Percentiles rank a stretch among this genome's conserved stretches.
Conservation (phyloP, 2,329 filamentous ascomycete species). For the Fusarium graminum region DNA sequence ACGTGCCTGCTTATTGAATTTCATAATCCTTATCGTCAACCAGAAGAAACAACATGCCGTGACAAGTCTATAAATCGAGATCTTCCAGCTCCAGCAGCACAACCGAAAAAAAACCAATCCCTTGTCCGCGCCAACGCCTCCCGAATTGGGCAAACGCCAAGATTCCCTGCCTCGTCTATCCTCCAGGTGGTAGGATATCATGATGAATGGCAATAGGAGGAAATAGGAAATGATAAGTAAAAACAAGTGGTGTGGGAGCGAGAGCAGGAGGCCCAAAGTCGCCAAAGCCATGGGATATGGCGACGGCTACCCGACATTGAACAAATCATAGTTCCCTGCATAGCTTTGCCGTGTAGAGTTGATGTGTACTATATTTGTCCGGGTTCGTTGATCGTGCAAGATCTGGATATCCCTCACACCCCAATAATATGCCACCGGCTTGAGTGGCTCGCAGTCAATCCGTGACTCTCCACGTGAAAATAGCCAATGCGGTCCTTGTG, state of each 20-base stretch:
- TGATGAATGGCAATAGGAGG: conserved; percentile 23
- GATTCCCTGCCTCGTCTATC: conserved; percentile 32
- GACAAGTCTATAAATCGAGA: conserved; percentile 45
- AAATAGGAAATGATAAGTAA: conserved; percentile 32
- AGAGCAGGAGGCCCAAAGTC: neutral
- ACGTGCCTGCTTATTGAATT: conserved; percentile 35
- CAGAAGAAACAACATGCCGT: conserved; percentile 40
- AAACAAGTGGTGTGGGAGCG: conserved; percentile 25
- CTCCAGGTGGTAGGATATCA: conserved; percentile 24
- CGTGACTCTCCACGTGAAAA: neutral
- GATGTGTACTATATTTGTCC: conserved; percentile 21
- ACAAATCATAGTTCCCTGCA: conserved; percentile 11
- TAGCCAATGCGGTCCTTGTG: neutral
- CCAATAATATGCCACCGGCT: conserved; percentile 10
- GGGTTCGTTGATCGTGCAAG: conserved; percentile 14
- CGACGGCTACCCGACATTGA: neutral
- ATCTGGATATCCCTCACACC: conserved; percentile 8
- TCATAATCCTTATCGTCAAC: conserved; percentile 40
- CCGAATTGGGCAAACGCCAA: conserved; percentile 39
- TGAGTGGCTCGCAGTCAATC: neutral
- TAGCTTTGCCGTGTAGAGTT: conserved; percentile 11
- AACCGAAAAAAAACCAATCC: conserved; percentile 23
- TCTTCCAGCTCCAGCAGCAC: conserved; percentile 34
- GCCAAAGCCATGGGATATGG: conserved; percentile 8
- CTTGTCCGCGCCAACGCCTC: conserved; percentile 42